A percentile compares a stretch with the other conserved stretches of the same genome.
Conservation (phyloP, 2,329 filamentous ascomycete species). For the Ascomycota sp. region DNA sequence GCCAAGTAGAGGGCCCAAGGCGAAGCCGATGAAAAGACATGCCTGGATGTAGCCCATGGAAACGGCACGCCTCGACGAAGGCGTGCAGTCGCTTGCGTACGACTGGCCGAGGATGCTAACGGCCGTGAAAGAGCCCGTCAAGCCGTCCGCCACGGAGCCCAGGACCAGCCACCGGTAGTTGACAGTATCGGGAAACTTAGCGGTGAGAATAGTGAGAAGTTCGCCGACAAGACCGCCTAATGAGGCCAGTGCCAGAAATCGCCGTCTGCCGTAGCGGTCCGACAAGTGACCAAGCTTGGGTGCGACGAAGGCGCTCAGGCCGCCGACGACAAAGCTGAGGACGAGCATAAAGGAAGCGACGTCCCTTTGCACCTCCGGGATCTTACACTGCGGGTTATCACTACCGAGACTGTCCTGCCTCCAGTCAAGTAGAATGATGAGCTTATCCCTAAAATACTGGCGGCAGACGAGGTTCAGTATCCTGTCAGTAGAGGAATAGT, state of each 20-base stretch:
- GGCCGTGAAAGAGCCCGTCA: conserved; percentile 76
- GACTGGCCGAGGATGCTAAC: conserved; percentile 59
- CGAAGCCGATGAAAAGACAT: conserved; percentile 74
- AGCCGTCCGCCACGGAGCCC: conserved; percentile 58
- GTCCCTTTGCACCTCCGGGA: conserved; percentile 55
- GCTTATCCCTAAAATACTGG: conserved; percentile 50
- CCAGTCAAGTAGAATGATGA: too few species aligned
- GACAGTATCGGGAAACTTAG: conserved; percentile 49
- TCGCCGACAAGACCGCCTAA: conserved; percentile 58
- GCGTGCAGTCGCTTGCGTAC: conserved; percentile 76
- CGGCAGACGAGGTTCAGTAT: conserved; percentile 70
- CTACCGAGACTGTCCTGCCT: conserved; percentile 32
- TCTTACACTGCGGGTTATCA: conserved; percentile 62
- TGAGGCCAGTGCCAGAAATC: conserved; percentile 52
- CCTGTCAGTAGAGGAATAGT: conserved; percentile 10
- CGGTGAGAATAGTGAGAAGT: conserved; percentile 57
- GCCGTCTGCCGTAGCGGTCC: conserved; percentile 66
- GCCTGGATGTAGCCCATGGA: conserved; percentile 82
- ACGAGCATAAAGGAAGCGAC: conserved; percentile 64
- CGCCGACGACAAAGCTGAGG: conserved; percentile 52
- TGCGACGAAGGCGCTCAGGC: conserved; percentile 59
- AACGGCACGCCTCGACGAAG: conserved; percentile 59
- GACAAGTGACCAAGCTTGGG: conserved; percentile 72
- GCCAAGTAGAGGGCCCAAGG: conserved; percentile 63
- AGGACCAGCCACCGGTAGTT: conserved; percentile 63